Conservation (phyloP, 331 rosid genomes). For the Erythrophleum ivorense region DNA sequence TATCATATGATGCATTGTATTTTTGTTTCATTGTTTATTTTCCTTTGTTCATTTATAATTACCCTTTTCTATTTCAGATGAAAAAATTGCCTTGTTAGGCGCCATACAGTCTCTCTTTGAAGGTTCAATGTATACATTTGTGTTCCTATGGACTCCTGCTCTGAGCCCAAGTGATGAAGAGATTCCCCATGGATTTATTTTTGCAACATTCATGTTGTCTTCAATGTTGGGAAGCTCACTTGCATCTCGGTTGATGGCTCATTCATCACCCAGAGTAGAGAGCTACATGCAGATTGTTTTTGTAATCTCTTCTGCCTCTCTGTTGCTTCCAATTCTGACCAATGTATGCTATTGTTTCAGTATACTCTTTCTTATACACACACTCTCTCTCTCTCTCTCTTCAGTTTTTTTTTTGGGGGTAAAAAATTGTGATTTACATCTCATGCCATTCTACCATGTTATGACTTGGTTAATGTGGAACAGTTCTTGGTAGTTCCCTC, state of each 20-base stretch:
- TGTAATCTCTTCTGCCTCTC: conserved; percentile 66
- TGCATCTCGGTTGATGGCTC: conserved; percentile 82
- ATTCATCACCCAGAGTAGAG: conserved; percentile 68
- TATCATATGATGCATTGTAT: conserved; percentile 25
- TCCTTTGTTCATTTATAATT: conserved; percentile 30
- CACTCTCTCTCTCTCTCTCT: not conserved
- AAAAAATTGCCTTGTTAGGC: conserved; percentile 86
- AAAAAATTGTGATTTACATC: conserved; percentile 14
- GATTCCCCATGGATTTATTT: conserved; percentile 92
- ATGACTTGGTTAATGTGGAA: conserved; percentile 49
- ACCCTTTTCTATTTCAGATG: conserved; percentile 63
- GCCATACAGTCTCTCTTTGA: conserved; percentile 94
- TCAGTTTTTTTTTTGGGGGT: not conserved
- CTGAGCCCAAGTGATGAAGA: conserved; percentile 92
- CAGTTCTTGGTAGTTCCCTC: conserved; percentile 86
- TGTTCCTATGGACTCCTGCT: conserved; percentile 97
- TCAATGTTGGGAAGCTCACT: conserved; percentile 99
- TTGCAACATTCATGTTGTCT: conserved; percentile 94
- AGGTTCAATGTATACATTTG: conserved; percentile 96
- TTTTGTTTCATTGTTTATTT: conserved; percentile 12
- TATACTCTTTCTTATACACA: not conserved
- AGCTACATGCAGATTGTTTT: conserved; percentile 94
- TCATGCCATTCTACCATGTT: conserved; percentile 36
- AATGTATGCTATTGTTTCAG: conserved; percentile 55
- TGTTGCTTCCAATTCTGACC: conserved; percentile 71